phyloP scores from a whole-genome alignment of 2,329 filamentous ascomycete species.

The Trichophyton equinum region DNA sequence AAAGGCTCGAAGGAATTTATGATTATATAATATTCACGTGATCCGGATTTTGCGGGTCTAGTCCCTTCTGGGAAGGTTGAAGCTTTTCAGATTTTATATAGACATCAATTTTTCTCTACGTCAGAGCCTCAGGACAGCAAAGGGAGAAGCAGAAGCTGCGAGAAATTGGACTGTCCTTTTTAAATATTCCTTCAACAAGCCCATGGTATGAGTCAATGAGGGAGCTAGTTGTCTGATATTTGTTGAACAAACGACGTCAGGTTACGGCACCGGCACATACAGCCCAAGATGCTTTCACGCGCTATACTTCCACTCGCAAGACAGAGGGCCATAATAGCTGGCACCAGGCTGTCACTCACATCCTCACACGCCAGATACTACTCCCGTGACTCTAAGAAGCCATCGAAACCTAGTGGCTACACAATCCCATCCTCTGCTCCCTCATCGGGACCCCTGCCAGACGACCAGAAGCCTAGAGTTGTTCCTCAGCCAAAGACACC shows the following conservation, averaged over 20 bases:
- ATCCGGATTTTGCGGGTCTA: neutral
- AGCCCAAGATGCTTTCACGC: slow-evolving; percentile 32
- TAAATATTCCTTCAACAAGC: neutral
- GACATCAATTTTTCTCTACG: neutral
- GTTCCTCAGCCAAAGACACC: slow-evolving; percentile 5
- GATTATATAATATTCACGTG: neutral
- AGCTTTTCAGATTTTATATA: neutral
- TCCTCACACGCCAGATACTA: slow-evolving; percentile 28
- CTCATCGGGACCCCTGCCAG: slow-evolving; percentile 12
- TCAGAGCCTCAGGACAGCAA: neutral
- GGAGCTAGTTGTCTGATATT: neutral
- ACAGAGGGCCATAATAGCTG: slow-evolving; percentile 27
- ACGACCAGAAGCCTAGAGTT: slow-evolving; percentile 19
- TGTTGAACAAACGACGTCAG: neutral
- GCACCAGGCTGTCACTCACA: slow-evolving; percentile 25
- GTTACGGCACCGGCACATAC: neutral
- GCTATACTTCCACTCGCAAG: slow-evolving; percentile 34
- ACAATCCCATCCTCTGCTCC: slow-evolving; percentile 13
- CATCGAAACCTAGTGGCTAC: slow-evolving; percentile 19
- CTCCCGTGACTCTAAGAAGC: slow-evolving; percentile 27
- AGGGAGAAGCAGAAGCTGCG: neutral
- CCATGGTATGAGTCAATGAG: neutral
- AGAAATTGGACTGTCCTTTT: neutral
- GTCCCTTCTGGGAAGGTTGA: neutral
- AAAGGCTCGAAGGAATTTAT: neutral